Evolutionary conservation across 2,329 filamentous ascomycete genomes (phyloP).

Genomic region (Botryotinia calthae): DNA sequence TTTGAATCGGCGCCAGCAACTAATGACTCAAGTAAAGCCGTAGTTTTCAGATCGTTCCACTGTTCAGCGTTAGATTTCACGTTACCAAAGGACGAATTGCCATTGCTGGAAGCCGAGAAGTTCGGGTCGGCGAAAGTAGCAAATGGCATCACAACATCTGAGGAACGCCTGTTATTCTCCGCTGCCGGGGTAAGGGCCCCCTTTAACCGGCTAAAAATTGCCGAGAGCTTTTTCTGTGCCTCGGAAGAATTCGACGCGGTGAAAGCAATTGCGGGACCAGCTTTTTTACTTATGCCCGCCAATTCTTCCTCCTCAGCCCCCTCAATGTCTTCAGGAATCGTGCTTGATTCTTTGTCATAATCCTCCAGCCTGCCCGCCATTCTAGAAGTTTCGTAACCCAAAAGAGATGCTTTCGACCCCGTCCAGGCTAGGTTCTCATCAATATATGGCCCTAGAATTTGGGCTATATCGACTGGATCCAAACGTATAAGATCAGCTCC

Average conservation of each 20-base stretch:
- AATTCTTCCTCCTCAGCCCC: slow-evolving; percentile 41
- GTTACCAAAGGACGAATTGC: slow-evolving; percentile 14
- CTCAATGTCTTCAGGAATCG: slow-evolving; percentile 44
- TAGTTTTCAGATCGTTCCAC: slow-evolving; percentile 62
- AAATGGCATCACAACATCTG: slow-evolving; percentile 17
- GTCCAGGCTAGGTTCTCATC: slow-evolving; percentile 55
- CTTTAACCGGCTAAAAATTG: slow-evolving; percentile 11
- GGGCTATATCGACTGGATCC: slow-evolving; percentile 66
- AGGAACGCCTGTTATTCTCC: slow-evolving; percentile 6
- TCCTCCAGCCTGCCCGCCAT: slow-evolving; percentile 53
- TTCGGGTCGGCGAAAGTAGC: slow-evolving; percentile 11
- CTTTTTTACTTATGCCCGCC: not conserved
- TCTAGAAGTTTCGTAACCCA: slow-evolving; percentile 57
- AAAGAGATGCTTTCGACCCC: slow-evolving; percentile 49
- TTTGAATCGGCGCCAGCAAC: slow-evolving; percentile 47
- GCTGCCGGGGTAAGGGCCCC: not conserved
- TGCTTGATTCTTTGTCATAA: slow-evolving; percentile 46
- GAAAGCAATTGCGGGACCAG: slow-evolving; percentile 8
- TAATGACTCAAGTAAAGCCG: slow-evolving; percentile 56
- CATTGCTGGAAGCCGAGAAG: slow-evolving; percentile 18
- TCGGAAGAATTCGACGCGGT: slow-evolving; percentile 11
- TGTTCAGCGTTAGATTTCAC: slow-evolving; percentile 40
- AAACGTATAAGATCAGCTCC: slow-evolving; percentile 66
- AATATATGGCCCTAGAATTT: slow-evolving; percentile 67
- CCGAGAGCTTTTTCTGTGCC: slow-evolving; percentile 10